Evolutionary conservation across 805 yeast genomes (phyloP).

Genomic region (Scheffersomyces coipomensis): DNA sequence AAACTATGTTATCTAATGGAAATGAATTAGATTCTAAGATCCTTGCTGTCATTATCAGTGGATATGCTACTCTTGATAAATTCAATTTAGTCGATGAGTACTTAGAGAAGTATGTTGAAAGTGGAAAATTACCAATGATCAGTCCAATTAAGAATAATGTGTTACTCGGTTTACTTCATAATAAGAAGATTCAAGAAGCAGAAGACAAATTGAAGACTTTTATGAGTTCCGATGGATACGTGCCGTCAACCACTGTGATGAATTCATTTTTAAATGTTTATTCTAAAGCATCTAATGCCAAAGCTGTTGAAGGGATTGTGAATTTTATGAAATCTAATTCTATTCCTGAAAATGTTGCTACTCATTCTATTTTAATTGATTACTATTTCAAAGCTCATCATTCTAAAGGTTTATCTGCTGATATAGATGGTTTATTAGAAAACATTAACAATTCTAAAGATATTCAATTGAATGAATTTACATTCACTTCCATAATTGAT

Average conservation of each 20-base stretch:
- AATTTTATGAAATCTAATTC: slow-evolving; percentile 39
- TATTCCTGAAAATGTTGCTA: slow-evolving; percentile 57
- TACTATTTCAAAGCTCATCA: slow-evolving; percentile 46
- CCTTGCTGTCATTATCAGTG: slow-evolving; percentile 45
- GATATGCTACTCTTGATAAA: slow-evolving; percentile 41
- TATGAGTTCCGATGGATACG: slow-evolving; percentile 24
- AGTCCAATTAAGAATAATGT: slow-evolving; percentile 43
- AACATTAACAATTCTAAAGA: slow-evolving; percentile 33
- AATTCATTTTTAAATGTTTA: slow-evolving; percentile 50
- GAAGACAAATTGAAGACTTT: slow-evolving; percentile 39
- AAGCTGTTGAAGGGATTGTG: slow-evolving; percentile 49
- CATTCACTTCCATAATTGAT: slow-evolving; percentile 52
- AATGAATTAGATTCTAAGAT: slow-evolving; percentile 46
- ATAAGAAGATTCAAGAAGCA: slow-evolving; percentile 43
- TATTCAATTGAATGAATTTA: slow-evolving; percentile 37
- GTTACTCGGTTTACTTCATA: slow-evolving; percentile 42
- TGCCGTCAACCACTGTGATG: slow-evolving; percentile 49
- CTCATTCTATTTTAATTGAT: slow-evolving; percentile 61
- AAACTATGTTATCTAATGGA: slow-evolving; percentile 27
- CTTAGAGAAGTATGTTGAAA: slow-evolving; percentile 24
- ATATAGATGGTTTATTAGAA: slow-evolving; percentile 37
- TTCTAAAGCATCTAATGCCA: slow-evolving; percentile 37
- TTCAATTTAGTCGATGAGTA: slow-evolving; percentile 42
- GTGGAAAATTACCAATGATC: slow-evolving; percentile 26
- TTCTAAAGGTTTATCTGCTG: slow-evolving; percentile 42